Evolutionary conservation across 179 eudicot species (phyloP), one percentile per base, ranked within the genome.

Genomic region (Corrigiola litoralis): DNA sequence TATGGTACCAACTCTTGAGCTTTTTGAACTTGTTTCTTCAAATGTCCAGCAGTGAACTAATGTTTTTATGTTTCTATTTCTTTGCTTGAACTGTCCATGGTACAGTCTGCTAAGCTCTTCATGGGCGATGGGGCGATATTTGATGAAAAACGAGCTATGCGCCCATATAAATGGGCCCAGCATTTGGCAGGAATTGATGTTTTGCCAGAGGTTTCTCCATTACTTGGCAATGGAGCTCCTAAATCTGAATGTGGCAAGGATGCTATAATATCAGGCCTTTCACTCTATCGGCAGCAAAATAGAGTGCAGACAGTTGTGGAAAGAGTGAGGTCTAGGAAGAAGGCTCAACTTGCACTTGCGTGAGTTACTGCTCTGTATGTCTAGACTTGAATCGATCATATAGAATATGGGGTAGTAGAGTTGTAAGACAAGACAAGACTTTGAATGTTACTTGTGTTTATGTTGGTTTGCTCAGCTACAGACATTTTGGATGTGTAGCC

Each of bases 161-260:
- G 92, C 31, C 98, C 98, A 49, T 92, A 87, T 77, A 90, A 84
- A 69, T 92, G 98, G 98, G 96, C 79, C 55, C 98, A 92, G 69
- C 96, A 90, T 80, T 72, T 92, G 81, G 95, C 90, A 20, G 98
- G 98, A 71, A 87, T 90, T 33, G 96, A 92, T 65, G 82, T 92
- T 79, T 66, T 92, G 82, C 98, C 98, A 16, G 98, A 90, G 77
- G 73, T 87, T 31, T 82, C 98, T 25, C 98, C 95, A 2, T 66
- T 84, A 65, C 72, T 77, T 34, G 52, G 52, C 47, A 74, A 64
- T 68, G 90, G 76, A 63, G 68, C 74, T 60, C 57, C 73, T 16
- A 79, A 68, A 55, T 69, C 57, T 59, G 92, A 80, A 61, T 65
- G 75, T 69, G 65, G 82, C 37, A 85, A 80, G 57, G 73, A 84